phyloP scores from a whole-genome alignment of 352 stramenopile genomes.

The Phytophthora tubulina region DNA sequence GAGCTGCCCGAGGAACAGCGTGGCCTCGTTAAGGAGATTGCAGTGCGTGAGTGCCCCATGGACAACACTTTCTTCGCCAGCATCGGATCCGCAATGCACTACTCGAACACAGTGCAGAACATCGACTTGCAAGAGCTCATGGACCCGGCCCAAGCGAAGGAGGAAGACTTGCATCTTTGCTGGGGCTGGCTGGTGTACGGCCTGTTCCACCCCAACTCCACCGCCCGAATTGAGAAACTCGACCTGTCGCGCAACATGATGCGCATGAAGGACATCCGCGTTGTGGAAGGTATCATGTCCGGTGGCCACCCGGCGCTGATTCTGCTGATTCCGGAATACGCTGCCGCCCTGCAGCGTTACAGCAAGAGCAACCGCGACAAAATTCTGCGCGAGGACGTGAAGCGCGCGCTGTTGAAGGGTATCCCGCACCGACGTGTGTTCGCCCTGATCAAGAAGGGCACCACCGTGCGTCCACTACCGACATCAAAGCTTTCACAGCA shows the following conservation, averaged over 20 bases:
- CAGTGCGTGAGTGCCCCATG: constrained; percentile 57
- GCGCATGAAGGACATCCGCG: constrained; percentile 64
- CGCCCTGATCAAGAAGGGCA: constrained; percentile 56
- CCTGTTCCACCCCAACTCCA: constrained; percentile 66
- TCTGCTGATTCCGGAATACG: constrained; percentile 60
- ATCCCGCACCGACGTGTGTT: constrained; percentile 59
- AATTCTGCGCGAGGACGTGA: constrained; percentile 57
- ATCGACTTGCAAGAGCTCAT: constrained; percentile 64
- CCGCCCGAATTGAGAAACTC: constrained; percentile 50
- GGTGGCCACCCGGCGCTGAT: constrained; percentile 58
- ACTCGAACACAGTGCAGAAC: constrained; percentile 60
- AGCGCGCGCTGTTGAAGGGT: constrained; percentile 58
- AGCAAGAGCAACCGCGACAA: constrained; percentile 63
- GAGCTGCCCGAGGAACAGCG: constrained; percentile 53
- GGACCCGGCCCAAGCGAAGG: constrained; percentile 46
- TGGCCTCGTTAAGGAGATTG: constrained; percentile 52
- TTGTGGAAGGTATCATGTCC: constrained; percentile 62
- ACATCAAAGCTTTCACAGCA: constrained; percentile 54
- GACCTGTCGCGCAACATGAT: constrained; percentile 66
- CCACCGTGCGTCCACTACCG: constrained; percentile 54
- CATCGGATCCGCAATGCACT: constrained; percentile 64
- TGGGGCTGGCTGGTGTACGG: constrained; percentile 67
- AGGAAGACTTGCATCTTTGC: constrained; percentile 56
- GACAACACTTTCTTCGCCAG: constrained; percentile 64
- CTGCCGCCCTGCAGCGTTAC: constrained; percentile 55